Evolutionary conservation across 192 early-diverging fungal genomes (phyloP), one percentile per base, ranked within the genome.

Genomic region (Linnemannia hyalina): DNA sequence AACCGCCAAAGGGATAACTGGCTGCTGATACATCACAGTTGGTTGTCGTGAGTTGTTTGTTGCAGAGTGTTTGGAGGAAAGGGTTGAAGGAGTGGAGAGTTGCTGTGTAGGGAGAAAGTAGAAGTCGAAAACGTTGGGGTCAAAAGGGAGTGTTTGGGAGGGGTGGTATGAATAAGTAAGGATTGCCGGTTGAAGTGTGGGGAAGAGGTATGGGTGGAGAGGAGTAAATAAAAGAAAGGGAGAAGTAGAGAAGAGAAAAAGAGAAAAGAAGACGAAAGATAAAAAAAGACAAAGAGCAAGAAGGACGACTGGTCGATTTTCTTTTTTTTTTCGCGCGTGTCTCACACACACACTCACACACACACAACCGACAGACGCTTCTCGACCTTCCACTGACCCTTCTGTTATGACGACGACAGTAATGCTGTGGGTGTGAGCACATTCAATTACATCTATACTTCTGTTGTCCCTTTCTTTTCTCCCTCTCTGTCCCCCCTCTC

Each of bases 1-100:
- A 29, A 80, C 78, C 6, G 69, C 44, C 9, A 71, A 65, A 23
- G 84, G 84, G 26, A 86, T 35, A 9, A 70, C 32, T n/a, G 83
- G 78, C 26, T 46, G 73, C 41, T 73, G 74, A 22, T 73, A 73
- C 78, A 80, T 76, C 36, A 65, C 4, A 23, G 11, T 2, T 26
- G 55, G 29, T 32, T 15, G 46, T n/a, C 15, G 73, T 54, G 5
- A 49, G 44, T 22, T 29, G 32, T 20, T 42, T 29, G 38, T 52
- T 22, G 49, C 4, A 3, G 49, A 22, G 49, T 52, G 47, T 5
- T 29, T 36, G 7, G 47, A 35, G 46, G 9, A 15, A 49, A 54
- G 13, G 23, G 6, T 16, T 46, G 38, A 40, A 32, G 9, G 72
- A 32, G n/a, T 4, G 26, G 18, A 52, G 49, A 4, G 18, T 22